phyloP scores from a whole-genome alignment of 202 grass and related monocot genomes.

The Setaria viridis region DNA sequence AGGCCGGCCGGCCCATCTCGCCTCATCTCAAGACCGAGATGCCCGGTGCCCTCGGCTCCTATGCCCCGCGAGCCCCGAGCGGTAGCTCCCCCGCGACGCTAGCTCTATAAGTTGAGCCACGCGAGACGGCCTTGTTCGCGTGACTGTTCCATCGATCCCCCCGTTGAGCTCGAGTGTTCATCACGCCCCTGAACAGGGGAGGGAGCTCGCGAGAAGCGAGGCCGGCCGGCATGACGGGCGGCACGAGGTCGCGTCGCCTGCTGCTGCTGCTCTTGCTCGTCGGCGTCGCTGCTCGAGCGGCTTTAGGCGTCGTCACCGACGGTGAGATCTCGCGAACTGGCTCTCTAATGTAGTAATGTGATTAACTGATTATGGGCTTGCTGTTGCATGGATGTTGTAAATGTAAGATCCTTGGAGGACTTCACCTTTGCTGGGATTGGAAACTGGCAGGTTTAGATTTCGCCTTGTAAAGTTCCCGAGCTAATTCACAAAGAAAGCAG shows the following conservation, averaged over 20 bases:
- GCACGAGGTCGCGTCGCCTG: neutral
- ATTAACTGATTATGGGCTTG: neutral
- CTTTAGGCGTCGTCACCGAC: conserved; percentile 45
- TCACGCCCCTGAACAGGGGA: neutral
- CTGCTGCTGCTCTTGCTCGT: conserved; percentile 47
- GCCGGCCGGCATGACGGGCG: neutral
- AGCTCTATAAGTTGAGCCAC: conserved; percentile 13
- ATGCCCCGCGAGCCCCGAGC: neutral
- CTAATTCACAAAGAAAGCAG: neutral
- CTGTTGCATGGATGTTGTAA: neutral
- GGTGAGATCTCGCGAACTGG: conserved; percentile 44
- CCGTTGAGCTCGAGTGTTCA: neutral
- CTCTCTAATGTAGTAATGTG: neutral
- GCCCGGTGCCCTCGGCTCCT: neutral
- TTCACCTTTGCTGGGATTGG: neutral
- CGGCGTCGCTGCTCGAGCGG: conserved; percentile 22
- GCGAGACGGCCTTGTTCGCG: neutral
- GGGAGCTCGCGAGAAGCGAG: neutral
- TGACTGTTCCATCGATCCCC: conserved; percentile 20
- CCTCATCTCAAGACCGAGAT: conserved; percentile 2
- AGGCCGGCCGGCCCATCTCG: neutral
- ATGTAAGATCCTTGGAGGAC: neutral
- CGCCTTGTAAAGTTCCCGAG: too few species aligned
- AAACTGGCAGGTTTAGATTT: neutral
- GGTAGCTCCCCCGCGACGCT: neutral